Base-by-base conservation (phyloP, 2,329 filamentous ascomycete species). In the Talaromyces sp. region DNA sequence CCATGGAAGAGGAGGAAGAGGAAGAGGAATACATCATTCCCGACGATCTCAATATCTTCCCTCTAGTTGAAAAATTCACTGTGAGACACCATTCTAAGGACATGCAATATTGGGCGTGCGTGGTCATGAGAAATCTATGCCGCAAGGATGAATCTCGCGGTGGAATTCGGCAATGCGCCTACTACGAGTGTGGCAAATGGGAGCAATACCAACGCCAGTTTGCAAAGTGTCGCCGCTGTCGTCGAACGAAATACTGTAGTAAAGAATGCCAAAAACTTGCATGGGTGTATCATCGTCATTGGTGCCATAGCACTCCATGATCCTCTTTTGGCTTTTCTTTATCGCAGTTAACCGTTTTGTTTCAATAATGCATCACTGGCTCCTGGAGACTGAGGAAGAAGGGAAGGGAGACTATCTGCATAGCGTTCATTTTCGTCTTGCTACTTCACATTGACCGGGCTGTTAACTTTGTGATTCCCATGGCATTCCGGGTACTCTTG, bases 71-170 rank as follows among this genome's bases (percentile, higher is more conserved):
- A 76, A 97, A 97, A 75, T 99, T 97, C 73, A 99, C 94, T 4
- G 91, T 97, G 31, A 87, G 94, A 65, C 92, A 97, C 71, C 91
- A 97, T 76, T 92, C 90, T 65, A 90, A 91, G 62, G 92, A 97
- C 72, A 99, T 99, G 94, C 93, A 97, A 75, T 99, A 99, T 79
- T 99, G 94, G 94, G 94, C 94, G 19, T 94, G 93, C 63, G 94
- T 99, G 17, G 94, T 99, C 52, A 99, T 99, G 94, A 86, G 94
- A 65, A 99, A 99, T 72, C 84, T 99, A 55, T 99, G 94, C 81
- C 90, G 94, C 65, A 99, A 99, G 78, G 94, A 99, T 73, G 94
- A 99, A 72, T 91, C 89, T 11, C 85, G 91, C 54, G 94, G 94
- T 48, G 94, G 94, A 61, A 97, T 99, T 67, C 85, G 94, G 60